These are phyloP conservation scores for Tricladium varicosporioides DNA, from an alignment of 2,329 filamentous ascomycete species.

Conservation along the genomic window DNA sequence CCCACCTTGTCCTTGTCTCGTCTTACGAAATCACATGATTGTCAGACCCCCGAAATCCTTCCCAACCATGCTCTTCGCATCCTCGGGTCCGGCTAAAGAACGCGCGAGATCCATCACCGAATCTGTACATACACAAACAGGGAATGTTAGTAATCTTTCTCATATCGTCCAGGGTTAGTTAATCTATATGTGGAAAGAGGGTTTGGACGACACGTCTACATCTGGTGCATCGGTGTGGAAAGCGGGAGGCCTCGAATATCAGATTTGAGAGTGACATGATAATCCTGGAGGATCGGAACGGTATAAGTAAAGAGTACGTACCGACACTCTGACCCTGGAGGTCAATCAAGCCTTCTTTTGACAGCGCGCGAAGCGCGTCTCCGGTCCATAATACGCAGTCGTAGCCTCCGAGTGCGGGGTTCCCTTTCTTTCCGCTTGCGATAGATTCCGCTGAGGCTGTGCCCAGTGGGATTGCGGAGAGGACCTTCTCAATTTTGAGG, in stretches of 20 bases:
- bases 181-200: background rate
- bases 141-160: conserved; percentile 2
- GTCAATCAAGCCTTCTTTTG: conserved; percentile 16
- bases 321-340: conserved; percentile 13
- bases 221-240: too few relatives aligned
- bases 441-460: conserved; percentile 13
- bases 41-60: conserved; percentile 23
- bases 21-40: conserved; percentile 8
- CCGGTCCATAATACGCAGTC: conserved; percentile 28
- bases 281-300: background rate
- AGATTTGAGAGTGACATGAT: background rate
- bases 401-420: conserved; percentile 23
- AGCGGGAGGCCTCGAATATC: too few relatives aligned
- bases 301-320: conserved; percentile 6
- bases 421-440: conserved; percentile 13
- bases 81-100: conserved; percentile 22
- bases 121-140: conserved; percentile 7
- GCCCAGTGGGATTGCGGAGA: conserved; percentile 22
- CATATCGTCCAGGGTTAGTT: too few relatives aligned
- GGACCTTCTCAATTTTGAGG: conserved; percentile 10
- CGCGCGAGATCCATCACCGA: conserved; percentile 21
- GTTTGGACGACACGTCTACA: too few relatives aligned
- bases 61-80: conserved; percentile 27
- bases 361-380: conserved; percentile 22
- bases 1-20: too few relatives aligned